Conservation (phyloP, 2,329 filamentous ascomycete species). For the Talaromyces funiculosus region DNA sequence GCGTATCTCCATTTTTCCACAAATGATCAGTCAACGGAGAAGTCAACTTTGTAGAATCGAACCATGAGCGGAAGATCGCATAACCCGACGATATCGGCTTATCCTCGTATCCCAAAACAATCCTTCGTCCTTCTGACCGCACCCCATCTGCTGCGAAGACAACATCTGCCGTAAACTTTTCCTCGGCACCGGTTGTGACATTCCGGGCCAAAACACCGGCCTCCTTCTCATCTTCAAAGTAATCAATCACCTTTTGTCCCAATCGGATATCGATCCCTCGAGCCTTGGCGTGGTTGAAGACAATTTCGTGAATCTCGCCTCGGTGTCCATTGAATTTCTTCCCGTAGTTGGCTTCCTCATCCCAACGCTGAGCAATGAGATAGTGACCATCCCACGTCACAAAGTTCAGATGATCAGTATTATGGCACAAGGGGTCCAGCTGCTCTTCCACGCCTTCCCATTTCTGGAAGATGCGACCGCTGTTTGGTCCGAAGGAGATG, state of each 20-base stretch:
- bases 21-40: constrained; percentile 36
- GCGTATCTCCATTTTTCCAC: constrained; percentile 46
- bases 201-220: constrained; percentile 24
- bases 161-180: constrained; percentile 41
- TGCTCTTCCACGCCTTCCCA: constrained; percentile 30
- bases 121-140: constrained; percentile 47
- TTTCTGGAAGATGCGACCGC: constrained; percentile 23
- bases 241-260: constrained; percentile 24
- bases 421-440: constrained; percentile 27
- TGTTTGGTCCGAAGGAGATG: constrained; percentile 32
- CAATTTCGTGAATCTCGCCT: constrained; percentile 30
- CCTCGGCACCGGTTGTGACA: constrained; percentile 17
- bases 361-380: not conserved
- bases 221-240: constrained; percentile 24
- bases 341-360: constrained; percentile 23
- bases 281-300: constrained; percentile 25
- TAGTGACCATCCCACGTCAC: constrained; percentile 26
- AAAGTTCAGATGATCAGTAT: constrained; percentile 24
- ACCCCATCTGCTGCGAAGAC: constrained; percentile 53
- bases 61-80: constrained; percentile 19
- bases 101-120: constrained; percentile 35
- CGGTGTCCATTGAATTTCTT: constrained; percentile 29
- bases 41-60: constrained; percentile 1
- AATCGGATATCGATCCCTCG: constrained; percentile 28
- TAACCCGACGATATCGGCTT: constrained; percentile 23